Conservation (phyloP, 306 rosid genomes). For the Vicia villosa region DNA sequence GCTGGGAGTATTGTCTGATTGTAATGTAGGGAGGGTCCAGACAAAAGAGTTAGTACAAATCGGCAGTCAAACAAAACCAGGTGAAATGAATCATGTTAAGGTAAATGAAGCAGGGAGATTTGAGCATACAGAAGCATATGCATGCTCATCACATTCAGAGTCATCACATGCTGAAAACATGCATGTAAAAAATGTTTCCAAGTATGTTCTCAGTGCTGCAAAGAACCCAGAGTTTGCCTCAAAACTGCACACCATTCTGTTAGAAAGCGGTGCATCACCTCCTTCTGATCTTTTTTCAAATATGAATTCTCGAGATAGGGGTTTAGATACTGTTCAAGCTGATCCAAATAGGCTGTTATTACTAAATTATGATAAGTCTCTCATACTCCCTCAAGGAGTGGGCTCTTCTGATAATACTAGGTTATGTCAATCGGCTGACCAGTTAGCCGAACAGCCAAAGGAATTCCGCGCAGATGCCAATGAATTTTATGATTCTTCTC, state of each 20-base stretch:
- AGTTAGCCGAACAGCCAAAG: constrained; percentile 33
- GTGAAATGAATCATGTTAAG: constrained; percentile 39
- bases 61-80: constrained; percentile 49
- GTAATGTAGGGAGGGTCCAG: constrained; percentile 45
- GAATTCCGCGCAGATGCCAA: constrained; percentile 38
- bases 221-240: constrained; percentile 86
- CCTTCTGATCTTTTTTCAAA: constrained; percentile 86
- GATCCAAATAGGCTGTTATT: constrained; percentile 46
- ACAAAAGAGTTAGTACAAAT: constrained; percentile 52
- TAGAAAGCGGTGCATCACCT: constrained; percentile 94
- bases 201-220: constrained; percentile 88
- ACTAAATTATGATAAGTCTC: constrained; percentile 50
- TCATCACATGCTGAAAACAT: constrained; percentile 75
- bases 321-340: constrained; percentile 52
- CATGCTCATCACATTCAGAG: constrained; percentile 48
- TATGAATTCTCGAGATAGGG: constrained; percentile 57
- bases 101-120: constrained; percentile 49
- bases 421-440: constrained; percentile 31
- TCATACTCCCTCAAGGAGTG: constrained; percentile 40
- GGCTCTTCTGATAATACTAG: constrained; percentile 32
- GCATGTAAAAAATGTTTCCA: constrained; percentile 81
- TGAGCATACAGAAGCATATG: constrained; percentile 47
- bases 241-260: constrained; percentile 77
- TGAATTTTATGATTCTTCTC: constrained; percentile 36
- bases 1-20: constrained; percentile 44